Evolutionary conservation across 108 stramenopile genomes (phyloP), one percentile per base, ranked within the genome.

Genomic region (Bacterosira constricta): DNA sequence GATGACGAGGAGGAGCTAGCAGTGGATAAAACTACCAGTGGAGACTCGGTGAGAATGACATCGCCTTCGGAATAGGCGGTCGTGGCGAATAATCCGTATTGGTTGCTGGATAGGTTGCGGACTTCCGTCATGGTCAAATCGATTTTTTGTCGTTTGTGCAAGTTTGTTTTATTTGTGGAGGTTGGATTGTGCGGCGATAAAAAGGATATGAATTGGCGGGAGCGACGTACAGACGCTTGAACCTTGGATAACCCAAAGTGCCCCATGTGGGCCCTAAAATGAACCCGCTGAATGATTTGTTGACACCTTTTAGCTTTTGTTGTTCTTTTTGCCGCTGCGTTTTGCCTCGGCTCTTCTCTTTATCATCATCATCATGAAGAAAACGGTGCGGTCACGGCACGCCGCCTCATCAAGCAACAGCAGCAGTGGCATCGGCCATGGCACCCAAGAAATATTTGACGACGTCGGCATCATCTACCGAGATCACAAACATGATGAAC

Each of bases 81-180:
- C 1, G 87, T 82, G 6, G 89, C 93, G 73, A 90, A 94, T 2
- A 94, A 63, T 20, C 86, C 90, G 36, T 77, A 58, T 51, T 77
- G 75, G 36, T 41, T 42, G 26, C 18, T 66, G 9, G 66, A 38
- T 32, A 81, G 63, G 35, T 45, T 7, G 51, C 85, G 73, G 26
- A 91, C 88, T 75, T 88, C 86, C 45, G 85, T 80, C 88, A 89
- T 91, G 76, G 52, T 82, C n/a, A n/a, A n/a, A n/a, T n/a, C n/a
- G n/a, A n/a, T n/a, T n/a, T n/a, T n/a, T n/a, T n/a, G n/a, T n/a
- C n/a, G n/a, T n/a, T n/a, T n/a, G n/a, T n/a, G n/a, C n/a, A n/a
- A n/a, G n/a, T n/a, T n/a, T n/a, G n/a, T n/a, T n/a, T n/a, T n/a
- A n/a, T n/a, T n/a, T n/a, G n/a, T n/a, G n/a, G n/a, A n/a, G n/a